These are phyloP conservation scores for Toxicodendron radicans DNA, from an alignment of 345 rosid species.

Conservation along the genomic window DNA sequence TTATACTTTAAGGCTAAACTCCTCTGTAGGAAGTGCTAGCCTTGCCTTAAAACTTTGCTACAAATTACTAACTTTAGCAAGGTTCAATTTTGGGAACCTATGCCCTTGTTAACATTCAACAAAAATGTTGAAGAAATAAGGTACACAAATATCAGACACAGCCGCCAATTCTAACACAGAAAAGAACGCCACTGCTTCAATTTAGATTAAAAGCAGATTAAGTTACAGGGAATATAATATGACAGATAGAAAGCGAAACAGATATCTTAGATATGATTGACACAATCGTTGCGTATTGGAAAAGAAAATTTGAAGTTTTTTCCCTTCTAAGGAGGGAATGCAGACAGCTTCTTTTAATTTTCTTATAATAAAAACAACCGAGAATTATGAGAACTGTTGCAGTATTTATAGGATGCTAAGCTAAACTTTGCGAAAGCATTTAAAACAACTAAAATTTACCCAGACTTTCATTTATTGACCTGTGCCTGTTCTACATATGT, in stretches of 20 bases:
- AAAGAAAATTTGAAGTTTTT: background rate
- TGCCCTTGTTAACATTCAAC: constrained; percentile 7
- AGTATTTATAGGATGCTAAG: background rate
- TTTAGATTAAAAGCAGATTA: background rate
- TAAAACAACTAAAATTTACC: constrained; percentile 20
- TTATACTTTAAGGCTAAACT: background rate
- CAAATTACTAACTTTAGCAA: background rate
- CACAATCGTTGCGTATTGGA: background rate
- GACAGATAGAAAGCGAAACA: background rate
- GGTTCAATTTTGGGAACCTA: background rate
- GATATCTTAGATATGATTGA: background rate
- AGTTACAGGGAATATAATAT: background rate
- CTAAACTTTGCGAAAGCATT: constrained; percentile 7
- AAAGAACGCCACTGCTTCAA: too few relatives aligned
- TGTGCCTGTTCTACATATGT: constrained; percentile 32
- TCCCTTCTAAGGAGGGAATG: background rate
- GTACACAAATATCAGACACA: background rate
- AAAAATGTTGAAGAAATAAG: background rate
- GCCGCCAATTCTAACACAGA: background rate
- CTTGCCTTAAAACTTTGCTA: too few relatives aligned
- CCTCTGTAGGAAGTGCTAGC: background rate
- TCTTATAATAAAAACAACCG: background rate
- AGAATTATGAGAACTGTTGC: constrained; percentile 12
- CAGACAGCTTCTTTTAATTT: background rate
- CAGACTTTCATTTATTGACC: constrained; percentile 33